Evolutionary conservation across 352 stramenopile species (phyloP).

Genomic region (Phytophthora hibernalis): DNA sequence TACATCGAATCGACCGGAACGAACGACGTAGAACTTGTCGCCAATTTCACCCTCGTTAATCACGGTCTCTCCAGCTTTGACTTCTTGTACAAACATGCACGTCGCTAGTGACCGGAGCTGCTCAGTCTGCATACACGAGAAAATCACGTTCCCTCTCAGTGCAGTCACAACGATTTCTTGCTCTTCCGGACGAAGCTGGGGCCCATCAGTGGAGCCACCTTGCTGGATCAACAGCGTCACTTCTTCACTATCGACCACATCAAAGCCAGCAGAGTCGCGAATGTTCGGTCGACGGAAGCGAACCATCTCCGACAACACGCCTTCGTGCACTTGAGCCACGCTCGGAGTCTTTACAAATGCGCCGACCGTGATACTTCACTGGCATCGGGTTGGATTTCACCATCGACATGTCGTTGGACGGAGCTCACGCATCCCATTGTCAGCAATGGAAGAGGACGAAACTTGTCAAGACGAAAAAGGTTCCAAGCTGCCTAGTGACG

Average conservation of each 20-base stretch:
- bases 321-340: constrained; percentile 50
- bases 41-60: constrained; percentile 80
- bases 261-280: constrained; percentile 37
- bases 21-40: constrained; percentile 82
- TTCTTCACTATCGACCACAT: constrained; percentile 43
- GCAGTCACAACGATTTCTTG: constrained; percentile 60
- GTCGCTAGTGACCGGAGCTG: constrained; percentile 76
- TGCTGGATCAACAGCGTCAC: constrained; percentile 41
- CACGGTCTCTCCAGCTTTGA: constrained; percentile 76
- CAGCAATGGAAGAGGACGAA: background rate
- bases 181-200: constrained; percentile 33
- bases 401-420: constrained; percentile 29
- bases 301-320: constrained; percentile 56
- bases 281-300: constrained; percentile 52
- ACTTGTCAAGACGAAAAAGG: background rate
- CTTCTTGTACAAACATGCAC: constrained; percentile 80
- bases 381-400: constrained; percentile 13
- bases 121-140: constrained; percentile 77
- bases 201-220: constrained; percentile 34
- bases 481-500: background rate
- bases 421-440: constrained; percentile 48
- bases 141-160: constrained; percentile 77
- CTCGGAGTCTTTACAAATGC: constrained; percentile 39
- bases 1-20: constrained; percentile 62
- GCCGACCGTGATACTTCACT: constrained; percentile 26